These are phyloP conservation scores for Glycine soja DNA, from an alignment of 306 rosid species.

Conservation along the genomic window DNA sequence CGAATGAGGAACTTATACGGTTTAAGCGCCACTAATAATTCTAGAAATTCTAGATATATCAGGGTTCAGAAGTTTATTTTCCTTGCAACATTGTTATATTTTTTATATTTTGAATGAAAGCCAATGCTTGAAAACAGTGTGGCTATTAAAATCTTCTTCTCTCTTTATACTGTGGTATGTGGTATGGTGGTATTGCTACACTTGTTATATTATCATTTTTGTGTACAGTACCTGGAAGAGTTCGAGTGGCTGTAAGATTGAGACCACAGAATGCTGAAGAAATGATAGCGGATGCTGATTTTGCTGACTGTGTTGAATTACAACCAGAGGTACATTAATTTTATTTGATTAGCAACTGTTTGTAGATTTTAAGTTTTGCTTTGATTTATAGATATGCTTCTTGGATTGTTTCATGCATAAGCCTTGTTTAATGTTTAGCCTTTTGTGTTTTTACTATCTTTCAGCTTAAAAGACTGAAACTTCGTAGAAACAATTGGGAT, in stretches of 20 bases:
- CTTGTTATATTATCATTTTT: constrained; percentile 2
- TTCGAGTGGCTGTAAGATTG: constrained; percentile 92
- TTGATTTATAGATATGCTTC: constrained; percentile 21
- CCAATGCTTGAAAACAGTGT: constrained; percentile 28
- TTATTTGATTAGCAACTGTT: constrained; percentile 26
- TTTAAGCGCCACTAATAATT: constrained; percentile 28
- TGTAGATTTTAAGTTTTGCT: constrained; percentile 26
- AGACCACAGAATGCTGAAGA: constrained; percentile 91
- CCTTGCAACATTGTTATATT: background rate
- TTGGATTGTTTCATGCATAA: constrained; percentile 13
- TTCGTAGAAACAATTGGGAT: constrained; percentile 96
- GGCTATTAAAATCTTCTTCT: background rate
- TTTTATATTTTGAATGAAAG: constrained; percentile 38
- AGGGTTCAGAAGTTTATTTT: constrained; percentile 40
- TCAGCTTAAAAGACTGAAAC: constrained; percentile 93
- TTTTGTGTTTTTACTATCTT: constrained; percentile 37
- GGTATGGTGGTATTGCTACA: constrained; percentile 30
- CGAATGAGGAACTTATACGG: constrained; percentile 12
- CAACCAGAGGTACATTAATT: constrained; percentile 79
- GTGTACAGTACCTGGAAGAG: constrained; percentile 85
- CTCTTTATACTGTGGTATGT: background rate
- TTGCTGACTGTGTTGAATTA: constrained; percentile 91
- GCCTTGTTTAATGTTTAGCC: constrained; percentile 29
- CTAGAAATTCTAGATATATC: constrained; percentile 30
- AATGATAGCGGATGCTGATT: constrained; percentile 84